Base-by-base conservation (phyloP, 2,329 filamentous ascomycete genomes). In the Xylariaceae sp. region DNA sequence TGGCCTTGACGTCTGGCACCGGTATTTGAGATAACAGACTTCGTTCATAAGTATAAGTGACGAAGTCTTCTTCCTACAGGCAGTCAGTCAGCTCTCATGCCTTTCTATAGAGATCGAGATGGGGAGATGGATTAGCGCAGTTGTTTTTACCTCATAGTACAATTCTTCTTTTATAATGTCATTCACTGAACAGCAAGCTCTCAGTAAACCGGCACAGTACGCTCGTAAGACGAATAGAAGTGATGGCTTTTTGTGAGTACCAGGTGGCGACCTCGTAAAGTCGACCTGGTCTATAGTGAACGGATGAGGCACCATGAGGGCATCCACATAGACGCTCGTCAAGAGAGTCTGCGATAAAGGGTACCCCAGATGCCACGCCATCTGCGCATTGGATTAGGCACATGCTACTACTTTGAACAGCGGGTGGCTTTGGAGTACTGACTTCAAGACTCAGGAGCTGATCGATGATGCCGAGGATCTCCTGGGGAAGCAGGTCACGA, bases 341-440 rank as follows among this genome's bases (percentile, higher is more conserved):
- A 97, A 92, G 1, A 99, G 77, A 0, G 94, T 97, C 73, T 97
- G 94, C 1, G 93, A 95, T 7, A 99, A 82, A 1, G 94, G 92
- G 70, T 96, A 92, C n/a, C 95, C 94, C 67, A 90, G 85, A 72
- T 97, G 92, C 92, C 95, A 99, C 63, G 92, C 90, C 84, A 96
- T 95, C 88, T 94, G 69, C 30, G 39, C 54, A 42, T 49, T 13
- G 4, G 2, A 13, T 64, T 56, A 64, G 58, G 35, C 39, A 51
- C 54, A 50, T 23, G 47, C 30, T 18, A 4, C 30, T 30, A 4
- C 9, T 18, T 51, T 30, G 13, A 15, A 17, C 44, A 8, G 39
- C 23, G 4, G 42, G 13, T 60, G 42, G 8, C 35, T 55, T 51
- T 51, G 62, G 48, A 13, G 23, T 64, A 49, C 76, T 58, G 69